A percentile compares a stretch with the other conserved stretches of the same genome.
Evolutionary conservation across 2,329 filamentous ascomycete genomes (phyloP).

Genomic region (Coniosporium tulheliwenetii): DNA sequence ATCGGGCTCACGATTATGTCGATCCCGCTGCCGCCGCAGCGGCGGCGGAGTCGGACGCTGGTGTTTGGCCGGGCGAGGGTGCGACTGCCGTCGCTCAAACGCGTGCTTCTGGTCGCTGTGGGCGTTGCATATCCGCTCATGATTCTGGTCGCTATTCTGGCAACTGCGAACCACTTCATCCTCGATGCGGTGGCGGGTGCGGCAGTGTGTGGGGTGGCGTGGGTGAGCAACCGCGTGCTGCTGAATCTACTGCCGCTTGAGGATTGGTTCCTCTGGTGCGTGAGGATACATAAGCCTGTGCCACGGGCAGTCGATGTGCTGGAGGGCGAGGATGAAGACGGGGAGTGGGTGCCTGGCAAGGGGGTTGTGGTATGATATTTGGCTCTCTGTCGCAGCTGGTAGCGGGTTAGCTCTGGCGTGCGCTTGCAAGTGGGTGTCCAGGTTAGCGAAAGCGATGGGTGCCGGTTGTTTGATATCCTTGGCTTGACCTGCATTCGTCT

Average conservation of each 20-base stretch:
- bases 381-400: no score
- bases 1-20: slow-evolving; percentile 55
- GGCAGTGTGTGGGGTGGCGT: slow-evolving; percentile 47
- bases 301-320: not conserved
- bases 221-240: slow-evolving; percentile 38
- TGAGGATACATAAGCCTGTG: slow-evolving; percentile 49
- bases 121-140: slow-evolving; percentile 49
- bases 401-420: no score
- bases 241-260: slow-evolving; percentile 50
- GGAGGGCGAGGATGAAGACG: not conserved
- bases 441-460: no score
- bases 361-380: not conserved
- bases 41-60: slow-evolving; percentile 25
- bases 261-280: slow-evolving; percentile 48
- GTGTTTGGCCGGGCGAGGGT: slow-evolving; percentile 17
- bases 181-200: slow-evolving; percentile 57
- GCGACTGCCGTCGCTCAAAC: slow-evolving; percentile 32
- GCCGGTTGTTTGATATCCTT: no score
- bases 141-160: slow-evolving; percentile 52
- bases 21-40: slow-evolving; percentile 43
- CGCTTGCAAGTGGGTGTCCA: no score
- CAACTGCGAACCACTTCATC: slow-evolving; percentile 59
- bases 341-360: not conserved
- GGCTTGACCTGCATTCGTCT: no score
- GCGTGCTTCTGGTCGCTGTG: slow-evolving; percentile 30